A percentile compares a stretch with the other conserved stretches of the same genome.
Conservation (phyloP, 371 early-diverging fungal genomes). For the Rhizopus stolonifer region DNA sequence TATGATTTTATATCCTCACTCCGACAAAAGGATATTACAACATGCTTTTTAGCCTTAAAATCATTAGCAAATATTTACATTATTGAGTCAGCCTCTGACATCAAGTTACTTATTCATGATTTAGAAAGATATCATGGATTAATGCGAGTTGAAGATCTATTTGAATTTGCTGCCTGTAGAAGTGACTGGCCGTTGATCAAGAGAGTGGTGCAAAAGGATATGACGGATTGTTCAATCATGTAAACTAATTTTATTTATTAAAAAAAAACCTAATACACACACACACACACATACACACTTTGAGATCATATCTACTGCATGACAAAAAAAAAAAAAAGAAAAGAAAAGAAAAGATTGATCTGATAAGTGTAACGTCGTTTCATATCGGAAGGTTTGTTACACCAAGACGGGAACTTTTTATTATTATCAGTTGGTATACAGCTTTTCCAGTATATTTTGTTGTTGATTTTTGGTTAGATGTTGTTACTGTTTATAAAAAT, state of each 20-base stretch:
- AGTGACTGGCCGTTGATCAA: slow-evolving; percentile 87
- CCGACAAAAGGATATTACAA: slow-evolving; percentile 68
- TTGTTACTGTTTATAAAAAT: too few relatives aligned
- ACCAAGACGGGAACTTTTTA: too few relatives aligned
- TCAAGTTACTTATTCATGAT: slow-evolving; percentile 85
- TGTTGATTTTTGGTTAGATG: too few relatives aligned
- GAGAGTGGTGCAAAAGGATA: slow-evolving; percentile 79
- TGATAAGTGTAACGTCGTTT: too few relatives aligned
- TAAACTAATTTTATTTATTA: slow-evolving; percentile 23
- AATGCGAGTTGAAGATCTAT: slow-evolving; percentile 86
- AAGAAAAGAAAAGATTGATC: slow-evolving; percentile 55
- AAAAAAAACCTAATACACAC: neutral
- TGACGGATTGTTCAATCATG: slow-evolving; percentile 65
- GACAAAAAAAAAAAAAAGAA: too few relatives aligned
- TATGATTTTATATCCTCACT: slow-evolving; percentile 59
- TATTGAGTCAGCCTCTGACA: slow-evolving; percentile 77
- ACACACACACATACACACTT: too few relatives aligned
- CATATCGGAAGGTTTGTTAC: too few relatives aligned
- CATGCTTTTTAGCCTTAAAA: slow-evolving; percentile 86
- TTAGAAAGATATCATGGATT: slow-evolving; percentile 80
- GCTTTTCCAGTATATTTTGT: too few relatives aligned
- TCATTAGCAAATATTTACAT: slow-evolving; percentile 91
- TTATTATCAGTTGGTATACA: too few relatives aligned
- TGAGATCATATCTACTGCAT: too few relatives aligned
- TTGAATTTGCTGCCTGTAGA: slow-evolving; percentile 86